Percentiles rank a stretch among this genome's conserved stretches.
Conservation (phyloP, 2,329 filamentous ascomycete genomes). For the Ascochyta koolunga region DNA sequence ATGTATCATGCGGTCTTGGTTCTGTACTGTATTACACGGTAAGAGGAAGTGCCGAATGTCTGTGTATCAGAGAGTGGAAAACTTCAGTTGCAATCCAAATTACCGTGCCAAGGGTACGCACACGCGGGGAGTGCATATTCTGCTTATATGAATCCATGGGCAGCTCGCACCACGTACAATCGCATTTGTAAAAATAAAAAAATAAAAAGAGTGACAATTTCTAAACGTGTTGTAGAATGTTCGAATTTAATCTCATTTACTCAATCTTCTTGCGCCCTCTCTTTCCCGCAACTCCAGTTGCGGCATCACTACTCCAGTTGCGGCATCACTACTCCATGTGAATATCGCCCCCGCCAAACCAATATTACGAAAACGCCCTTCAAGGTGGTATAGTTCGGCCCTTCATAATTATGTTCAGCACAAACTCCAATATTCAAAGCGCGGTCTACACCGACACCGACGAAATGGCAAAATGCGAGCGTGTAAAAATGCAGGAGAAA, state of each 20-base stretch:
- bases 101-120: too few species aligned
- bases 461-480: not conserved
- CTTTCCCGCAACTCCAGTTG: not conserved
- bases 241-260: slow-evolving; percentile 3
- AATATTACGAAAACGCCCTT: slow-evolving; percentile 16
- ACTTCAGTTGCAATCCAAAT: too few species aligned
- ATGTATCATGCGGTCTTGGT: too few species aligned
- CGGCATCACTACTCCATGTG: not conserved
- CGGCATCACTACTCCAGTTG: not conserved
- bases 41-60: too few species aligned
- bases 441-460: slow-evolving; percentile 3
- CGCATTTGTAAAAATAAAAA: too few species aligned
- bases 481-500: slow-evolving; percentile 10
- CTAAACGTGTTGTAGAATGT: slow-evolving; percentile 4
- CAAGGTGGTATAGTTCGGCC: slow-evolving; percentile 15
- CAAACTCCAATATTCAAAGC: slow-evolving; percentile 13
- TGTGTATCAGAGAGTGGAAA: too few species aligned
- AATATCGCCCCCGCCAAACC: not conserved
- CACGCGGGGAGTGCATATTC: too few species aligned
- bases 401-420: slow-evolving; percentile 5
- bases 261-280: not conserved
- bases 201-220: not conserved
- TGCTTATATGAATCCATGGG: too few species aligned
- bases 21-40: too few species aligned
- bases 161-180: too few species aligned